phyloP scores from a whole-genome alignment of 805 yeast genomes.

The Teunomyces barrocoloradensis region DNA sequence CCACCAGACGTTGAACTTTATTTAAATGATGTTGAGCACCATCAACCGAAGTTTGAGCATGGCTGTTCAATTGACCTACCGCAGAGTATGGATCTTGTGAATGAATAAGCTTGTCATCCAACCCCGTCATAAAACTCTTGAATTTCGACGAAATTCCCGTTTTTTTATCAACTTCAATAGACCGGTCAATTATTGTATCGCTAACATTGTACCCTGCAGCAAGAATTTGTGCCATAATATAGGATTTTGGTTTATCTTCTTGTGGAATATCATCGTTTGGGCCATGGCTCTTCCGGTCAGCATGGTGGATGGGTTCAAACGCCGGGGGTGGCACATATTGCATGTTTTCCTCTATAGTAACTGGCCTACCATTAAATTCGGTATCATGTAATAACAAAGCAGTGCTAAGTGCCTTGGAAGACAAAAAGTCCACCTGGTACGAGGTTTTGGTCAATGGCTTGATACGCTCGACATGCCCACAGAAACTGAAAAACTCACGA shows the following conservation, averaged over 20 bases:
- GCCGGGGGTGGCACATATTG: neutral
- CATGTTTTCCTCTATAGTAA: conserved; percentile 41
- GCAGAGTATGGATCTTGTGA: conserved; percentile 51
- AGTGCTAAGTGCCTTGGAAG: conserved; percentile 62
- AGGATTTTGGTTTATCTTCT: conserved; percentile 74
- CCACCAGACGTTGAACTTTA: conserved; percentile 37
- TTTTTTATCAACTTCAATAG: conserved; percentile 61
- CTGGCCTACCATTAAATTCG: conserved; percentile 59
- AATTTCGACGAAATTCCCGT: conserved; percentile 61
- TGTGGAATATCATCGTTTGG: conserved; percentile 54
- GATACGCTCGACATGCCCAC: conserved; percentile 52
- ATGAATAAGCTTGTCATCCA: conserved; percentile 61
- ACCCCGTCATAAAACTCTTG: conserved; percentile 48
- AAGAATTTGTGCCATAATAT: conserved; percentile 72
- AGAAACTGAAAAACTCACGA: conserved; percentile 68
- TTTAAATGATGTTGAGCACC: conserved; percentile 8
- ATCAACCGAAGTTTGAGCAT: conserved; percentile 19
- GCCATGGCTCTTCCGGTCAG: conserved; percentile 10
- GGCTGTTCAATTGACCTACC: conserved; percentile 29
- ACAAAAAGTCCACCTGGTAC: conserved; percentile 53
- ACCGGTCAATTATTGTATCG: conserved; percentile 58
- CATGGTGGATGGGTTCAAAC: conserved; percentile 7
- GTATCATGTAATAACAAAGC: conserved; percentile 73
- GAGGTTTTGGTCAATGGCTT: conserved; percentile 27
- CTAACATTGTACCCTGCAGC: conserved; percentile 70